These are phyloP conservation scores for Coprinopsis strossmayeri DNA, from an alignment of 768 basidiomycete species.

Conservation along the genomic window DNA sequence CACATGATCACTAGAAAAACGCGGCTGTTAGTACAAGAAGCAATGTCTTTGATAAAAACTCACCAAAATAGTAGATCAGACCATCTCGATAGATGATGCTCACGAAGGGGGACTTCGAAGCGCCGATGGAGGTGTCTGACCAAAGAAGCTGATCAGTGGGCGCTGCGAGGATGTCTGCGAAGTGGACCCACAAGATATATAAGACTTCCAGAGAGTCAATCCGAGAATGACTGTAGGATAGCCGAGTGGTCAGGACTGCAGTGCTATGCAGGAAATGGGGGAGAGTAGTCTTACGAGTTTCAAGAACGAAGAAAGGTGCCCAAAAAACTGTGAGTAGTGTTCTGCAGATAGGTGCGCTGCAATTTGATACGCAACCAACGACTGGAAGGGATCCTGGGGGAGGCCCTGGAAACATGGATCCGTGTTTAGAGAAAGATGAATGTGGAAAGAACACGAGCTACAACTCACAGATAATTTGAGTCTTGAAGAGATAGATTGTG, in stretches of 20 bases:
- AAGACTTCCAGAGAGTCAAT: not conserved
- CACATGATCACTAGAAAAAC: not conserved
- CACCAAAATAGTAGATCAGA: not conserved
- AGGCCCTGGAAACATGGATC: not conserved
- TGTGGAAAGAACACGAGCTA: not conserved
- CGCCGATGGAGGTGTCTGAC: not conserved
- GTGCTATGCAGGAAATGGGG: not conserved
- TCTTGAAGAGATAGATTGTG: not conserved
- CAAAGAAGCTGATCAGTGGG: not conserved
- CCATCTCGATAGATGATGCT: not conserved
- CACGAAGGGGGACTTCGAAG: not conserved
- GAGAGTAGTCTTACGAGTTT: not conserved
- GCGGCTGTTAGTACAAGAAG: not conserved
- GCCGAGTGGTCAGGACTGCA: no score
- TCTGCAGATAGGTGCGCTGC: not conserved
- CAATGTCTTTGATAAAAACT: not conserved
- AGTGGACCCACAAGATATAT: not conserved
- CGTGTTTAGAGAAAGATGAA: not conserved
- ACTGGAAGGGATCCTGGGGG: not conserved
- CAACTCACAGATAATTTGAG: not conserved
- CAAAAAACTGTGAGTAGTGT: not conserved
- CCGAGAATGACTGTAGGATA: not conserved
- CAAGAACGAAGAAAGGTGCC: not conserved
- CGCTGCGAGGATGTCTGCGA: not conserved
- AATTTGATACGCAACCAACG: not conserved